A percentile compares a stretch with the other conserved stretches of the same genome.
phyloP scores from a whole-genome alignment of 2,329 filamentous ascomycete genomes.

The Diplocarpon mali region DNA sequence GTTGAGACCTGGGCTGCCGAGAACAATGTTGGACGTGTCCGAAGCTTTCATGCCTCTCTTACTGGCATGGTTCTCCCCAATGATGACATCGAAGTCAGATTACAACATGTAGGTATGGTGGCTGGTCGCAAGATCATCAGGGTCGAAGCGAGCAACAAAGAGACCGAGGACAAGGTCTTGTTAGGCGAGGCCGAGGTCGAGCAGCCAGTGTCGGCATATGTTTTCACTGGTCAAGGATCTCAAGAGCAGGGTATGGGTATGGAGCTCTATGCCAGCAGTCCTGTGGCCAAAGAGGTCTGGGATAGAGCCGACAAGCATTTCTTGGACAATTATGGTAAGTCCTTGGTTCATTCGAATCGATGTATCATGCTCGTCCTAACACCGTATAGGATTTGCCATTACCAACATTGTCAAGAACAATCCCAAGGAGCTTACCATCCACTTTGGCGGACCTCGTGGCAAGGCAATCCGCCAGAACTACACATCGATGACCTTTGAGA shows the following conservation, averaged over 20 bases:
- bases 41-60: slow-evolving; percentile 91
- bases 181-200: slow-evolving; percentile 94
- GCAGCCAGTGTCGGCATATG: slow-evolving; percentile 91
- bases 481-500: slow-evolving; percentile 99
- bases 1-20: slow-evolving; percentile 99
- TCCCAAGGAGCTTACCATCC: slow-evolving; percentile 94
- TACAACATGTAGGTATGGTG: slow-evolving; percentile 96
- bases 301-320: slow-evolving; percentile 96
- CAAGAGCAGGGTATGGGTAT: slow-evolving; percentile 99
- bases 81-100: slow-evolving; percentile 86
- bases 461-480: slow-evolving; percentile 98
- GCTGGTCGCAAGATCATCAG: slow-evolving; percentile 98
- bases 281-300: slow-evolving; percentile 95
- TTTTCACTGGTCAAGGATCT: slow-evolving; percentile 96
- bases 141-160: slow-evolving; percentile 90
- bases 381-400: slow-evolving; percentile 68
- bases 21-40: slow-evolving; percentile 93
- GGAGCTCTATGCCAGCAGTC: slow-evolving; percentile 90
- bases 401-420: slow-evolving; percentile 99
- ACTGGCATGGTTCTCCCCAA: slow-evolving; percentile 99
- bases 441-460: slow-evolving; percentile 92
- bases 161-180: slow-evolving; percentile 92
- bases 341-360: not conserved
- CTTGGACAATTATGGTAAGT: slow-evolving; percentile 91
- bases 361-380: slow-evolving; percentile 18